Percentiles rank a stretch among this genome's conserved stretches.
phyloP scores from a whole-genome alignment of 1,284 basidiomycete genomes.

The Leccinum discolor region DNA sequence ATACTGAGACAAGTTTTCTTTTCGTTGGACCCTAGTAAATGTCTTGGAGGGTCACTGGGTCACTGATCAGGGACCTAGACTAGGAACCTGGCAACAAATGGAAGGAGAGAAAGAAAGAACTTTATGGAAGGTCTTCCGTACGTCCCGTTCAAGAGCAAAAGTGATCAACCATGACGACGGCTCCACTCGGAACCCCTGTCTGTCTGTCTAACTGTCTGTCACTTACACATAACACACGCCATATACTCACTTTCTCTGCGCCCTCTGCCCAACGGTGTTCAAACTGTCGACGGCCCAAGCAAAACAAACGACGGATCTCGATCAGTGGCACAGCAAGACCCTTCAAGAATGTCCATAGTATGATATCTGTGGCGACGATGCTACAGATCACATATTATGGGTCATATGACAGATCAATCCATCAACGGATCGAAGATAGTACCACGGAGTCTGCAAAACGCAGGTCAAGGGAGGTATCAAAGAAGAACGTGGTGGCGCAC shows the following conservation, averaged over 20 bases:
- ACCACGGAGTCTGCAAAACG: background rate
- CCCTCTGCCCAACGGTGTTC: background rate
- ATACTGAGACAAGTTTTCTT: too few species aligned
- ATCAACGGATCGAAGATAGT: background rate
- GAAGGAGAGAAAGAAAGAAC: too few species aligned
- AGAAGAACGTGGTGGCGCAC: background rate
- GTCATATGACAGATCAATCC: background rate
- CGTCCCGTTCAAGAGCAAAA: background rate
- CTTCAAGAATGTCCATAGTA: background rate
- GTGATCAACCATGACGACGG: background rate
- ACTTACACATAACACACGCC: background rate
- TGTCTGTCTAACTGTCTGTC: background rate
- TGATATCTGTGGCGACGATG: background rate
- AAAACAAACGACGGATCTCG: background rate
- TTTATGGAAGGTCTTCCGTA: background rate
- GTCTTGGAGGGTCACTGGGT: too few species aligned
- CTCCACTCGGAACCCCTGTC: background rate
- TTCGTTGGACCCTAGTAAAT: too few species aligned
- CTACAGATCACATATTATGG: background rate
- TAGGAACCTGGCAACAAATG: background rate
- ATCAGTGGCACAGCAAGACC: background rate
- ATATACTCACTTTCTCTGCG: background rate
- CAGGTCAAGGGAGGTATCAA: background rate
- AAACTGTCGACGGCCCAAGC: background rate
- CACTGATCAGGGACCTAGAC: background rate